A percentile compares a stretch with the other conserved stretches of the same genome.
These are phyloP conservation scores for Torulaspora quercuum DNA, from an alignment of 805 yeast genomes.

Conservation along the genomic window DNA sequence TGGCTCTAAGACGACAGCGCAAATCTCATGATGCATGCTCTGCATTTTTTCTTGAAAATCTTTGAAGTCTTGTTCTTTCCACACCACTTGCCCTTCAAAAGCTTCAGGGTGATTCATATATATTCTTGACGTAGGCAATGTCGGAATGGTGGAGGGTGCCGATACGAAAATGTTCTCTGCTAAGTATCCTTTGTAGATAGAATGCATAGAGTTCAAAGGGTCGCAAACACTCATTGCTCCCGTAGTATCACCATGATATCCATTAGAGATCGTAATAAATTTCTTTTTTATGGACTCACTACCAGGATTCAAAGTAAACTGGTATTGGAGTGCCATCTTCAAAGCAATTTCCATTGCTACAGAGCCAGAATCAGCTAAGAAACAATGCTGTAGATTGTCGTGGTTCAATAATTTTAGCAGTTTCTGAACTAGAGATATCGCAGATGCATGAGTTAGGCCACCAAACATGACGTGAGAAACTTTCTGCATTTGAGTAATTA, in stretches of 20 bases:
- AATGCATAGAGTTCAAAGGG: slow-evolving; percentile 36
- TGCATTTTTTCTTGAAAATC: slow-evolving; percentile 30
- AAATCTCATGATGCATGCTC: slow-evolving; percentile 33
- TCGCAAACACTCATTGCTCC: slow-evolving; percentile 43
- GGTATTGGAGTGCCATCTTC: slow-evolving; percentile 38
- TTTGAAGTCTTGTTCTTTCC: slow-evolving; percentile 29
- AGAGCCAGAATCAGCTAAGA: slow-evolving; percentile 32
- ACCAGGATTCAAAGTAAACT: slow-evolving; percentile 19
- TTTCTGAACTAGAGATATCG: slow-evolving; percentile 29
- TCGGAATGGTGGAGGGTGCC: slow-evolving; percentile 26
- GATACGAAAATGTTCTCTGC: slow-evolving; percentile 30
- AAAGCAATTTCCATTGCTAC: slow-evolving; percentile 41
- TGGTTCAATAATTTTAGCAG: slow-evolving; percentile 35
- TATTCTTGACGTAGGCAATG: slow-evolving; percentile 18
- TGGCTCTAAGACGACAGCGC: slow-evolving; percentile 39
- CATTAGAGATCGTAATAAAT: slow-evolving; percentile 36
- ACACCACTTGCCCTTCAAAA: slow-evolving; percentile 7
- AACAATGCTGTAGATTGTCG: slow-evolving; percentile 20
- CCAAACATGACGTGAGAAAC: slow-evolving; percentile 36
- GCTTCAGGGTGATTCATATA: slow-evolving; percentile 5
- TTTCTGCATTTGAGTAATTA: slow-evolving; percentile 31
- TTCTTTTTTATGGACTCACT: slow-evolving; percentile 27
- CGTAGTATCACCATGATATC: slow-evolving; percentile 41
- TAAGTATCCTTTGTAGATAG: slow-evolving; percentile 33
- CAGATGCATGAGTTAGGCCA: slow-evolving; percentile 35